Evolutionary conservation across 768 basidiomycete species (phyloP), one percentile per base, ranked within the genome.

Genomic region (Pisolithus sp.): DNA sequence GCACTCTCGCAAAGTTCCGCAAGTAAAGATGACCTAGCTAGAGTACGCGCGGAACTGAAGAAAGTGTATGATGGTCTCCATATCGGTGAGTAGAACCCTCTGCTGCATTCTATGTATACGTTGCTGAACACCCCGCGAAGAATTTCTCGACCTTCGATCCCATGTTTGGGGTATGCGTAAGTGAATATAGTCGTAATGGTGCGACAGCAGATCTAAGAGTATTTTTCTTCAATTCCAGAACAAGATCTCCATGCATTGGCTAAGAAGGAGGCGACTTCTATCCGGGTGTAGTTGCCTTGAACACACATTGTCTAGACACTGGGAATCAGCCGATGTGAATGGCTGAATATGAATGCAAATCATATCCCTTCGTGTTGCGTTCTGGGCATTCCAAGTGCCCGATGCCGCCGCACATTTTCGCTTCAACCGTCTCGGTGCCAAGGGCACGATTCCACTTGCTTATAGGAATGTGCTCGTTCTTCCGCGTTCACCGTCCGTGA

Each of bases 111-210:
- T 15, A 34, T 52, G 18, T 40, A 15, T 26, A 28, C 17, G 52
- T 54, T 24, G 43, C 4, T 28, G 24, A 21, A 23, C 37, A 18
- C 1, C 12, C 18, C 15, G 38, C 15, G 18, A 61, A 89, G 89
- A 92, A 73, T 85, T 89, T 63, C 74, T 92, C 55, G 89, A 91
- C 59, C 64, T 92, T 53, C 78, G 86, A 53, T 76, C 86, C 44
- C 85, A 90, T 64, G 86, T 91, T 9, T 90, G 86, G 89, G 89
- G 89, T 18, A 85, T 93, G 57, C 88, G 89, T 91, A 65, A 73
- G 89, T 82, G 9, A 13, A 28, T 48, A 5, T 45, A 2, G 36
- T 18, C 30, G 50, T 24, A 24, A 8, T 23, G 20, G 36, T 21
- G 2, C 34, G 1, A 37, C 42, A 48, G 46, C 3, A 15, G 13